A percentile compares a stretch with the other conserved stretches of the same genome.
phyloP scores from a whole-genome alignment of 75 land plant species.

The Cupressus sempervirens region DNA sequence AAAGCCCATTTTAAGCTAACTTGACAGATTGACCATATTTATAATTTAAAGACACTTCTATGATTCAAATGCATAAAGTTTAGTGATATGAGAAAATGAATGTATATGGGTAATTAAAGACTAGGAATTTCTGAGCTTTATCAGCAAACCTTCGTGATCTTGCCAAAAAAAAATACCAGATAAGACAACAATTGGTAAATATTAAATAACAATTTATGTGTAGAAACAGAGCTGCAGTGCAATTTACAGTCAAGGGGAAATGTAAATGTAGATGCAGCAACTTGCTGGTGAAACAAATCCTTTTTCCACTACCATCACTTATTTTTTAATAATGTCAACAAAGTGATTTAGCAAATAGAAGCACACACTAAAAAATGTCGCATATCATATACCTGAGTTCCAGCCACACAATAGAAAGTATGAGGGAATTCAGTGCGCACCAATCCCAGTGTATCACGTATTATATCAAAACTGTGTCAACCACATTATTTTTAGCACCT shows the following conservation, averaged over 20 bases:
- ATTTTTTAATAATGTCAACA: not conserved
- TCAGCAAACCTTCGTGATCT: not conserved
- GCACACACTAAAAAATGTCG: not conserved
- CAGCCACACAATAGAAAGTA: constrained; percentile 69
- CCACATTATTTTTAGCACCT: constrained; percentile 2
- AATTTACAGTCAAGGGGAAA: not conserved
- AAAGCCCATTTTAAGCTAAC: not conserved
- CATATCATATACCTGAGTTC: constrained; percentile 71
- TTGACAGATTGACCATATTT: not conserved
- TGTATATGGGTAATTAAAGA: not conserved
- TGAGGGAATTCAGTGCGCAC: constrained; percentile 88
- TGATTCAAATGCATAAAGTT: not conserved
- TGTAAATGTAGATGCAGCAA: not conserved
- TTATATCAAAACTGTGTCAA: constrained; percentile 71
- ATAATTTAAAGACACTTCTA: not conserved
- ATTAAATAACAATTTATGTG: not conserved
- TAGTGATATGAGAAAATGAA: not conserved
- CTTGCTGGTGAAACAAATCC: not conserved
- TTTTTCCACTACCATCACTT: not conserved
- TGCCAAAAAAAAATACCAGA: not conserved
- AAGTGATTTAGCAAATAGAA: not conserved
- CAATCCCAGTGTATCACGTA: constrained; percentile 73
- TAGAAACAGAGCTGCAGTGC: not conserved
- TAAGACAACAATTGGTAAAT: not conserved
- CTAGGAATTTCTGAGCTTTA: not conserved